Evolutionary conservation across 768 basidiomycete genomes (phyloP).

Genomic region (Suillus luteus): DNA sequence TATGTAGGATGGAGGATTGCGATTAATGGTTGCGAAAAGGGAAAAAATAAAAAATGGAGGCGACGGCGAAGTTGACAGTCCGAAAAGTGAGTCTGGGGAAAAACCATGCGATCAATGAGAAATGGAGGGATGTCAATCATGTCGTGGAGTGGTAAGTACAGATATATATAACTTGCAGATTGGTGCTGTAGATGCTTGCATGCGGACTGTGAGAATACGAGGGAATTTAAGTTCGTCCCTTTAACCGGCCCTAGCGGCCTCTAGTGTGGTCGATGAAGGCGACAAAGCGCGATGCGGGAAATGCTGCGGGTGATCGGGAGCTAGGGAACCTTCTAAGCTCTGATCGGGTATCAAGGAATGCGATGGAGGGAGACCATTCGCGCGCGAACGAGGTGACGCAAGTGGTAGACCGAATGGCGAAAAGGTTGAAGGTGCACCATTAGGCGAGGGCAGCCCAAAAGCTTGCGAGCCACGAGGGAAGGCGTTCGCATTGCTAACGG

Average conservation of each 20-base stretch:
- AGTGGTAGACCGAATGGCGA: slow-evolving; percentile 37
- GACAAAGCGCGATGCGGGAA: slow-evolving; percentile 41
- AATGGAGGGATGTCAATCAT: slow-evolving; percentile 34
- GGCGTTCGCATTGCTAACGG: slow-evolving; percentile 27
- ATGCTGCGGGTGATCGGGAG: slow-evolving; percentile 40
- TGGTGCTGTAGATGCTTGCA: slow-evolving; percentile 41
- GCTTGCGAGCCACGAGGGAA: slow-evolving; percentile 34
- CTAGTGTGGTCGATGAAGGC: slow-evolving; percentile 40
- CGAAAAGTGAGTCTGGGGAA: slow-evolving; percentile 17
- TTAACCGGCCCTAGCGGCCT: slow-evolving; percentile 42
- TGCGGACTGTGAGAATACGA: slow-evolving; percentile 40
- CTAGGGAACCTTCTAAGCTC: slow-evolving; percentile 31
- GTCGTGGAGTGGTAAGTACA: slow-evolving; percentile 40
- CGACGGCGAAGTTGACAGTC: slow-evolving; percentile 19
- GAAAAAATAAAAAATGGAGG: slow-evolving; percentile 32
- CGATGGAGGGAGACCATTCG: slow-evolving; percentile 29
- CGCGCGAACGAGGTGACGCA: slow-evolving; percentile 32
- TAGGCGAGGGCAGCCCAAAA: slow-evolving; percentile 31
- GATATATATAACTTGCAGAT: slow-evolving; percentile 43
- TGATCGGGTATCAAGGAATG: slow-evolving; percentile 41
- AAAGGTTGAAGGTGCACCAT: slow-evolving; percentile 27
- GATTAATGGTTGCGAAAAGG: slow-evolving; percentile 33
- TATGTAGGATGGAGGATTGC: slow-evolving; percentile 26
- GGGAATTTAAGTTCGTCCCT: slow-evolving; percentile 40
- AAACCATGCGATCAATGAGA: slow-evolving; percentile 35